These are phyloP conservation scores for Sclerotinia glacialis DNA, from an alignment of 2,329 filamentous ascomycete genomes.

Conservation along the genomic window DNA sequence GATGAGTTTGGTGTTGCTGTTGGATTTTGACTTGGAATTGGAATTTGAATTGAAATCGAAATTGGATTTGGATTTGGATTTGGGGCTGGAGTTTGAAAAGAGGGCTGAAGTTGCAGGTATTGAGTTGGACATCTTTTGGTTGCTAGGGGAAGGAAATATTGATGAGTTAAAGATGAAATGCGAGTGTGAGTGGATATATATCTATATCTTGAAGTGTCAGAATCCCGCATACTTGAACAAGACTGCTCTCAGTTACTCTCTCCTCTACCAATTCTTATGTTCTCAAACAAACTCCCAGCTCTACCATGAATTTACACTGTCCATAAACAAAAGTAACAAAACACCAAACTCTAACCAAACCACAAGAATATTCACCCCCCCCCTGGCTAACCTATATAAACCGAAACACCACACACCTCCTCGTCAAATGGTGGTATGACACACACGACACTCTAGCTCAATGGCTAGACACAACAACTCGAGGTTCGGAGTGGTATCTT, in stretches of 20 bases:
- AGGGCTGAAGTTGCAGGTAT: no score
- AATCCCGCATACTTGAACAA: no score
- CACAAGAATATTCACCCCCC: not conserved
- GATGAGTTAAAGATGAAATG: not conserved
- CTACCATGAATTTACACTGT: no score
- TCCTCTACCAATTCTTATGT: no score
- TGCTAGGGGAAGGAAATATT: no score
- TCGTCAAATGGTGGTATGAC: slow-evolving; percentile 8
- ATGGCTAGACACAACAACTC: not conserved
- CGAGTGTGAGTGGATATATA: not conserved
- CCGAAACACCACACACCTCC: not conserved
- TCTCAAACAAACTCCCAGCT: no score
- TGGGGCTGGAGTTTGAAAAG: no score
- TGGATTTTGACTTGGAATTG: no score
- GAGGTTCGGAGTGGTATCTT: not conserved
- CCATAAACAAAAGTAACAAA: not conserved
- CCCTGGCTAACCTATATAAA: no score
- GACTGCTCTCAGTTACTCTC: no score
- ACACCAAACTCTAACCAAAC: not conserved
- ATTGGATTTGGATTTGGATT: no score
- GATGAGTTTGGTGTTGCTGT: not conserved
- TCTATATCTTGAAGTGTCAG: not conserved
- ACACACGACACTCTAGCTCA: not conserved
- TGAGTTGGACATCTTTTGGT: not conserved
- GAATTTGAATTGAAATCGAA: no score